Conservation (phyloP, 371 early-diverging fungal species). For the Syncephalastrum contaminatum region DNA sequence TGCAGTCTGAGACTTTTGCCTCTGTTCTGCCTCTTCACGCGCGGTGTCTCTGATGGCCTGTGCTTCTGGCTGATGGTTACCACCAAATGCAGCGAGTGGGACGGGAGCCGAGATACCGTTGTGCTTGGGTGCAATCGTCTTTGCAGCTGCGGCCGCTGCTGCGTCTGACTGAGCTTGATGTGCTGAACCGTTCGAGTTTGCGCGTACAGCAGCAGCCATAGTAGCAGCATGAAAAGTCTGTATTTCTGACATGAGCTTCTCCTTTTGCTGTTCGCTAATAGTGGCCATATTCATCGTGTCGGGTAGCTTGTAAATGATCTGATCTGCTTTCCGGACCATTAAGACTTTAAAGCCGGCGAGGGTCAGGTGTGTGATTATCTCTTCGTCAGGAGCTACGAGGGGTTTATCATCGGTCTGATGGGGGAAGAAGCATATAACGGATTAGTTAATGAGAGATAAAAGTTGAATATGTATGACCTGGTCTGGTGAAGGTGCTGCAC, state of each 20-base stretch:
- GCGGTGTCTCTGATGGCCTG: conserved; percentile 40
- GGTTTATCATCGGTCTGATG: too few relatives aligned
- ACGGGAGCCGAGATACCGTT: conserved; percentile 28
- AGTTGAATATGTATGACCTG: too few relatives aligned
- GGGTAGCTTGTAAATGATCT: conserved; percentile 62
- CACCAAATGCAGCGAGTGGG: conserved; percentile 10
- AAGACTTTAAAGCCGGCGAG: conserved; percentile 60
- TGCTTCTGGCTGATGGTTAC: conserved; percentile 26
- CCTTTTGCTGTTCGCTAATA: conserved; percentile 49
- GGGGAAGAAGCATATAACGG: too few relatives aligned
- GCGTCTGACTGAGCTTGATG: conserved; percentile 20
- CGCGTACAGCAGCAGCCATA: conserved; percentile 42
- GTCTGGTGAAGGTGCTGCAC: too few relatives aligned
- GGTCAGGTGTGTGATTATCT: conserved; percentile 54
- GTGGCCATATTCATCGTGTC: conserved; percentile 59
- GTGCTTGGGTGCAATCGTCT: conserved; percentile 33
- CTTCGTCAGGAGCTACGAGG: conserved; percentile 29
- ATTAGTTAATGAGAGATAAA: too few relatives aligned
- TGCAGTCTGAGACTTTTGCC: conserved; percentile 16
- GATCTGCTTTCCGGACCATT: conserved; percentile 59
- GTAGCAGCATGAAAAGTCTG: conserved; percentile 54
- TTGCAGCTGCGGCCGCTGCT: conserved; percentile 17
- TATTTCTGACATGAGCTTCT: conserved; percentile 51
- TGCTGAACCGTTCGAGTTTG: conserved; percentile 14
- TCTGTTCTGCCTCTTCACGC: conserved; percentile 30